Conservation (phyloP, 2,329 filamentous ascomycete genomes). For the Exophiala phaeomuriformis region DNA sequence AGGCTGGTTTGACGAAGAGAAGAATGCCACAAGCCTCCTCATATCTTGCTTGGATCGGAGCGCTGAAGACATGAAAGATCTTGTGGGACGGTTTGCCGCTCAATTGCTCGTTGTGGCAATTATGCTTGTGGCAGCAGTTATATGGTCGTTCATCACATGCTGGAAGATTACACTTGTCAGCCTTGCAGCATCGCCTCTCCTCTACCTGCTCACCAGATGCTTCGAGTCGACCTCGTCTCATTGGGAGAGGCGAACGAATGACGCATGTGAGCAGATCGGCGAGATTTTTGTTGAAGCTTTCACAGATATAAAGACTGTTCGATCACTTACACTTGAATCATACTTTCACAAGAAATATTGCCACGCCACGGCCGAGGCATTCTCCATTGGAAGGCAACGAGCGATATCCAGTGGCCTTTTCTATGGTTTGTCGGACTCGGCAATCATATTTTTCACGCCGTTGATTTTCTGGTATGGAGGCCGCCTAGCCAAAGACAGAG, state of each 20-base stretch:
- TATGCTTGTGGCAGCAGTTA: slow-evolving; percentile 62
- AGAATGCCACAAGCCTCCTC: slow-evolving; percentile 58
- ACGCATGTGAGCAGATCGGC: slow-evolving; percentile 53
- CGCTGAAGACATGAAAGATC: slow-evolving; percentile 77
- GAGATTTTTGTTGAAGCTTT: slow-evolving; percentile 68
- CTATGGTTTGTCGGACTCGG: slow-evolving; percentile 70
- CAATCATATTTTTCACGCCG: slow-evolving; percentile 64
- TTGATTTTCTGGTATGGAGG: slow-evolving; percentile 80
- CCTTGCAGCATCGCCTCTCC: slow-evolving; percentile 59
- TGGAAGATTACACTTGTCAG: slow-evolving; percentile 79
- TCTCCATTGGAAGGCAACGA: slow-evolving; percentile 57
- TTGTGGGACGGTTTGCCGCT: slow-evolving; percentile 70
- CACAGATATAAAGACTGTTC: slow-evolving; percentile 69
- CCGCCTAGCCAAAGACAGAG: slow-evolving; percentile 49
- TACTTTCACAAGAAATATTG: slow-evolving; percentile 62
- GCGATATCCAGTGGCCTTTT: slow-evolving; percentile 62
- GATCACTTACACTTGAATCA: slow-evolving; percentile 63
- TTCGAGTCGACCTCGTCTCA: slow-evolving; percentile 59
- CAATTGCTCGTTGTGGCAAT: slow-evolving; percentile 58
- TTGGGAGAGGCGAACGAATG: slow-evolving; percentile 65
- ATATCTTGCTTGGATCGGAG: slow-evolving; percentile 69
- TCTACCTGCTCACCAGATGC: slow-evolving; percentile 58
- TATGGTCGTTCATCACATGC: slow-evolving; percentile 66
- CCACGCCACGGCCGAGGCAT: slow-evolving; percentile 45
- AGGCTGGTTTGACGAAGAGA: slow-evolving; percentile 66